Evolutionary conservation across 2,329 filamentous ascomycete genomes (phyloP), one percentile per base, ranked within the genome.

Genomic region (Colletotrichum sp.): DNA sequence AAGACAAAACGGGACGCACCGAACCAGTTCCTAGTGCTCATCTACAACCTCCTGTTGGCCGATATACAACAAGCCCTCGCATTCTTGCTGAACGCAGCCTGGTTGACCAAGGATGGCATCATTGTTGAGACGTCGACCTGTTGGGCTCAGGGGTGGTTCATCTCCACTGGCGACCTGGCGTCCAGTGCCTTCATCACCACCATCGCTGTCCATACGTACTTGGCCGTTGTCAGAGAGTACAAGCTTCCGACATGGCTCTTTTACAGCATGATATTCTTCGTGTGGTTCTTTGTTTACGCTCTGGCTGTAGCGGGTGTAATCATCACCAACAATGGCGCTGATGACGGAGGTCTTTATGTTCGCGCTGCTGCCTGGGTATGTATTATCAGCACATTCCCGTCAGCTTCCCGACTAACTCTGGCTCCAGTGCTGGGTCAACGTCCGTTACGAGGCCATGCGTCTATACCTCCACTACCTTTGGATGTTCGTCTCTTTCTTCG

Each of bases 381-480:
- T 8, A n/a, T 63, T 4, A 63, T 0, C 29, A 15, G 0, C 5
- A 12, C 7, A 12, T 9, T 1, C 19, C 25, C 87, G 90, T 0
- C 91, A 93, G 93, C 77, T 82, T 92, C 27, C 93, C 89, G 88
- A 92, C 93, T 75, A 93, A 88, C 64, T 78, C 86, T 13, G 81
- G 79, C 1, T 39, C 30, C 73, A 89, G 91, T 93, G 92, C 82
- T 94, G 92, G 92, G 87, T 93, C 22, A 90, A 89, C 74, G 82
- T 87, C 13, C 81, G 86, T 27, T 90, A 90, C 76, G 71, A 77
- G 19, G 86, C 88, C 61, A 85, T 92, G 39, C 90, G 92, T 68
- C 86, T 94, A 1, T 88, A 88, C 82, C 87, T 90, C 2, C 92
- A 93, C 79, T 93, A 93, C 79, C 83, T 93, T 72, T 93, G 90